phyloP scores from a whole-genome alignment of 1,284 basidiomycete species.

The Kalmanozyma brasiliensis region DNA sequence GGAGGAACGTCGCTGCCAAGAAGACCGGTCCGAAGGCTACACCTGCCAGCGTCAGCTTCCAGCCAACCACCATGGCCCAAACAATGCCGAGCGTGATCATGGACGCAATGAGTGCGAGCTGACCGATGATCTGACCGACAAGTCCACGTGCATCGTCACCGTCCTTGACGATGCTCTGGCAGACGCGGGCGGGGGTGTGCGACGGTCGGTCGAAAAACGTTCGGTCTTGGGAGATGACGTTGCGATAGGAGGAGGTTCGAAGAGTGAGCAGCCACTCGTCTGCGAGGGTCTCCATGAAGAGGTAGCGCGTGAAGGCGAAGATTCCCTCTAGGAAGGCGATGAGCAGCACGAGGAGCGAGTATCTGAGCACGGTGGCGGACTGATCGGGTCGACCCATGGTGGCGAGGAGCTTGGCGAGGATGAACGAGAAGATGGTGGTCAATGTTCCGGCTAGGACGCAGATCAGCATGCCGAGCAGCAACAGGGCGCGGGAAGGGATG shows the following conservation, averaged over 20 bases:
- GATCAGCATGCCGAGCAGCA: slow-evolving; percentile 75
- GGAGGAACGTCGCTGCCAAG: slow-evolving; percentile 77
- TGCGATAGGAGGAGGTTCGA: slow-evolving; percentile 74
- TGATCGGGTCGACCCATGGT: slow-evolving; percentile 74
- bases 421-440: slow-evolving; percentile 90
- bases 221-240: slow-evolving; percentile 84
- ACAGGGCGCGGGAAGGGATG: slow-evolving; percentile 78
- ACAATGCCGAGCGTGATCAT: slow-evolving; percentile 85
- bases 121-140: slow-evolving; percentile 79
- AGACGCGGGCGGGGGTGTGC: slow-evolving; percentile 75
- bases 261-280: slow-evolving; percentile 81
- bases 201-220: slow-evolving; percentile 83
- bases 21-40: slow-evolving; percentile 88
- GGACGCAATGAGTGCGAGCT: slow-evolving; percentile 75
- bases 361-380: slow-evolving; percentile 67
- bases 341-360: slow-evolving; percentile 71
- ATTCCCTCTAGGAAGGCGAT: slow-evolving; percentile 81
- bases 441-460: slow-evolving; percentile 78
- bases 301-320: slow-evolving; percentile 75
- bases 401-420: slow-evolving; percentile 83
- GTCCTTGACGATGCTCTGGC: slow-evolving; percentile 86
- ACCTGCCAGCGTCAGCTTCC: slow-evolving; percentile 93
- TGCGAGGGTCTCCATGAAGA: slow-evolving; percentile 74
- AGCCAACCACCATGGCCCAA: slow-evolving; percentile 88
- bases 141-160: slow-evolving; percentile 86